Base-by-base conservation (phyloP, 441 rosid genomes). In the Adansonia rubrostipa region DNA sequence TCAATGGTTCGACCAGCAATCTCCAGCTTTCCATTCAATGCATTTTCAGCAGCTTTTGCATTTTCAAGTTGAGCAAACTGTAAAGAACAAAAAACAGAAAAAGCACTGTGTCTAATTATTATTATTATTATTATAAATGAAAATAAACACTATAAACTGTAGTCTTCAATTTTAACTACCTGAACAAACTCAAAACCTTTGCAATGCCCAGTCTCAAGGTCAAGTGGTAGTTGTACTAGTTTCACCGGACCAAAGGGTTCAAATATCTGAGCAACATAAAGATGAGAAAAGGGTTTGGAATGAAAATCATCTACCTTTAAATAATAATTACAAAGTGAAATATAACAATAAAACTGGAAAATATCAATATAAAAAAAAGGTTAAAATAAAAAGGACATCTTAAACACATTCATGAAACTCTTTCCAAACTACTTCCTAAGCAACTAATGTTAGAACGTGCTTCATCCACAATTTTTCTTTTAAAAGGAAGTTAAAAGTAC, bases 121-220 rank as follows among this genome's bases (percentile, higher is more conserved):
- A 54, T 19, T 56, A 44, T 17, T 42, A 61, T 6, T 20, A 76
- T 64, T 51, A 2, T 13, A 67, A 67, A 65, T 13, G 57, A 48
- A 11, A 66, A 78, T 40, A 20, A 22, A 64, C 56, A 36, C 1
- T 42, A 54, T 17, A 7, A 64, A 74, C 33, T 62, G 74, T 80
- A 78, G 45, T 63, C 74, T 24, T 24, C 74, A 54, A 64, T 47
- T 60, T 58, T 51, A 45, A 88, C 94, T 73, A 93, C 98, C 88
- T 95, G 98, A 84, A 95, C 88, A 90, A 95, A 95, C 76, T 95
- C 98, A 74, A 89, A 95, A 76, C 98, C 98, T 80, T 95, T 95
- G 91, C 98, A 95, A 76, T 93, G 98, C 63, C 97, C 94, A 40
- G 95, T 92, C 84, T 93, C 98, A 76, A 84, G 85, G 86, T 93